Base-by-base conservation (phyloP, 2,329 filamentous ascomycete genomes). In the Thielaviopsis populi region DNA sequence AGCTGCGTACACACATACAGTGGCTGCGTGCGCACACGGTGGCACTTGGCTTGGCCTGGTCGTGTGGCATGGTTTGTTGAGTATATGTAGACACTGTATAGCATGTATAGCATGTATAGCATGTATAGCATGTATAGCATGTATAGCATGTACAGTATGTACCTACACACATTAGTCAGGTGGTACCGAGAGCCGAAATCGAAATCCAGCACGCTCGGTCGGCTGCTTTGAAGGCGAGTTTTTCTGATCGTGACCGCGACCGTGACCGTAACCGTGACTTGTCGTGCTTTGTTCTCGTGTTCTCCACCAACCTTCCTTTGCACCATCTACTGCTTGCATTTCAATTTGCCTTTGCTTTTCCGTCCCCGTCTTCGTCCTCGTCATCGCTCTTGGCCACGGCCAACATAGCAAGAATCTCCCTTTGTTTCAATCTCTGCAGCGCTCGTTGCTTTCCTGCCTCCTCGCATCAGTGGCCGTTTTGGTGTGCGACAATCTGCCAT, bases 251-350 rank as follows among this genome's bases (percentile, higher is more conserved):
- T 60, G 58, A 60, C 58, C 58, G 58, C 43, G 58, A 42, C 37
- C n/a, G n/a, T 24, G 37, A 60, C 43, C 58, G 58, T 60, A 37
- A 60, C 58, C 58, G 58, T 60, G 58, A 42, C 37, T 60, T 60
- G 37, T 30, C 33, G 30, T 60, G 37, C 33, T 7, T 60, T 60
- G 46, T 50, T 22, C 46, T 50, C 46, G 46, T 50, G 53, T 8
- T 56, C 27, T 56, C 27, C 53, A 56, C 53, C 10, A 17, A 17
- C 2, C 53, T 37, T 37, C 53, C 27, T 37, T 15, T 43, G 41
- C n/a, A n/a, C n/a, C n/a, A n/a, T n/a, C n/a, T n/a, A n/a, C n/a
- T n/a, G n/a, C n/a, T n/a, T n/a, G n/a, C n/a, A n/a, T n/a, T n/a
- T n/a, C n/a, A n/a, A n/a, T 37, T 15, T 43, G 41, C n/a, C 42